A percentile compares a stretch with the other conserved stretches of the same genome.
Evolutionary conservation across 345 rosid genomes (phyloP).

Genomic region (Populus alba): DNA sequence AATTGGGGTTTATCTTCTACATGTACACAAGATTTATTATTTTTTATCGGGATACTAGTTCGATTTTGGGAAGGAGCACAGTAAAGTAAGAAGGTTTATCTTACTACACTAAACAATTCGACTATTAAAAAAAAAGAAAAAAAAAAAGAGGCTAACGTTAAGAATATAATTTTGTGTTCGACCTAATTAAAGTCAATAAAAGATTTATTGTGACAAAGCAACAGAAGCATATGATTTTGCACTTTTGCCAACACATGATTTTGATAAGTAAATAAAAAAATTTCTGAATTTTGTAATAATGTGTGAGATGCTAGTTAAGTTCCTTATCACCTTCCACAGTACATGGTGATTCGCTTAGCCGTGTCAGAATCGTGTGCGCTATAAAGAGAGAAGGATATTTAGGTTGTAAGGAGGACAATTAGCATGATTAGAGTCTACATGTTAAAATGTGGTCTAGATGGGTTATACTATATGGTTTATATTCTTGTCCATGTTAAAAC

Average conservation of each 20-base stretch:
- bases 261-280: too few relatives aligned
- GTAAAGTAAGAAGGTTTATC: too few relatives aligned
- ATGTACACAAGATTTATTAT: too few relatives aligned
- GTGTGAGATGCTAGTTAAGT: not conserved
- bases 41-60: too few relatives aligned
- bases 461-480: not conserved
- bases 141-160: too few relatives aligned
- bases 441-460: slow-evolving; percentile 6
- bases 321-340: not conserved
- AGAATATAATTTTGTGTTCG: not conserved
- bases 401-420: not conserved
- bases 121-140: too few relatives aligned
- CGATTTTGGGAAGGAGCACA: too few relatives aligned
- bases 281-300: too few relatives aligned
- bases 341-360: not conserved
- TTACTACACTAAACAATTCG: not conserved
- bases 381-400: not conserved
- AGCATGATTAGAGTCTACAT: slow-evolving; percentile 11
- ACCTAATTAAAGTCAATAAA: not conserved
- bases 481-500: not conserved
- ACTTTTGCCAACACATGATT: not conserved
- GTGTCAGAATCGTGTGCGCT: not conserved
- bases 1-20: too few relatives aligned
- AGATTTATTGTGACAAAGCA: not conserved
- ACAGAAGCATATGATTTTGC: not conserved